Evolutionary conservation across 192 early-diverging fungal genomes (phyloP), one percentile per base, ranked within the genome.

Genomic region (Piromyces sp.): DNA sequence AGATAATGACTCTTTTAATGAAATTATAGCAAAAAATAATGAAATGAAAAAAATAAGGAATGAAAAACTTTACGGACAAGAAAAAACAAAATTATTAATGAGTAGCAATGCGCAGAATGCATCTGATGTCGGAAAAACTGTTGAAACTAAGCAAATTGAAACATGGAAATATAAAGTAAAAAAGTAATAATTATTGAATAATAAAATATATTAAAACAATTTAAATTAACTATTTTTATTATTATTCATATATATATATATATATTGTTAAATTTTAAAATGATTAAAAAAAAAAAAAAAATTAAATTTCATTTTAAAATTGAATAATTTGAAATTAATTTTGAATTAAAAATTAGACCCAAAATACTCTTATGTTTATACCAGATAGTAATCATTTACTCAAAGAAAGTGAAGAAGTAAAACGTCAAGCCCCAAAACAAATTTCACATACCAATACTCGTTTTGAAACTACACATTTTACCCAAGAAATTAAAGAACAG

Each of bases 1-100:
- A 83, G 94, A 95, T 87, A 94, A 95, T 85, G 91, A 92, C 26
- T 94, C 93, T 15, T 96, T 96, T 85, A 81, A 84, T 37, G 87
- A 87, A 29, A 84, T 95, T 26, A 30, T 95, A 13, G 86, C 90
- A 81, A 90, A 89, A 42, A 83, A 89, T 29, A 94, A 93, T 79
- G 83, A 87, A 29, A 88, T 89, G 29, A 84, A 87, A 68, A 86
- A 85, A 80, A 86, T 89, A 79, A 88, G 91, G 80, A 92, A 93
- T 81, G 85, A 85, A 58, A 94, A 92, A 92, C 83, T 92, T 51
- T 95, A 88, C 80, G 89, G 93, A 16, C 87, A 88, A 80, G 93
- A 95, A 80, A 81, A 84, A 28, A 87, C 88, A 68, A 85, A 79
- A 81, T 40, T 42, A 30, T 29, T 79, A 81, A 37, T 79, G 81